These are phyloP conservation scores for Diaporthe humulicola DNA, from an alignment of 2,329 filamentous ascomycete species.

Conservation along the genomic window DNA sequence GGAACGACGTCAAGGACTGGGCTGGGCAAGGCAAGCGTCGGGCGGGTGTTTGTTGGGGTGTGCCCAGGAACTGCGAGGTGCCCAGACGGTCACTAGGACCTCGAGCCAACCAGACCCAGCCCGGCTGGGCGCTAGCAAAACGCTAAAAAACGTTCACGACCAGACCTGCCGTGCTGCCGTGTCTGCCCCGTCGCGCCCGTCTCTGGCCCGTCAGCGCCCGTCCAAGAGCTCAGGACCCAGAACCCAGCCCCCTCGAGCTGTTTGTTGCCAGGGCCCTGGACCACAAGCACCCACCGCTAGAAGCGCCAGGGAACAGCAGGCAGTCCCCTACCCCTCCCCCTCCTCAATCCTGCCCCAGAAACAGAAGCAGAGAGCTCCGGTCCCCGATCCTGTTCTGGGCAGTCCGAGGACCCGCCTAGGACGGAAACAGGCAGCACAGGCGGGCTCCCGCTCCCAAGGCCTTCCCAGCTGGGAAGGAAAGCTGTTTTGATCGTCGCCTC, in stretches of 20 bases:
- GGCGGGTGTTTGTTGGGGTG: constrained; percentile 14
- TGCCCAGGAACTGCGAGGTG: constrained; percentile 11
- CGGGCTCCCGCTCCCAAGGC: constrained; percentile 16
- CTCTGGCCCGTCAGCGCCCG: constrained; percentile 4
- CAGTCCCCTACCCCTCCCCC: neutral
- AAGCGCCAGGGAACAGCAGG: constrained; percentile 3
- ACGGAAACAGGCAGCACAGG: constrained; percentile 6
- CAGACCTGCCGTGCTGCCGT: constrained; percentile 11
- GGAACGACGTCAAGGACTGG: constrained; percentile 26
- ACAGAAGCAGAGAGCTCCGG: constrained; percentile 18
- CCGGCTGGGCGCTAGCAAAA: neutral
- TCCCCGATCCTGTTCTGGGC: constrained; percentile 4
- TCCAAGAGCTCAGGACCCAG: neutral
- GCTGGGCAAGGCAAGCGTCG: neutral
- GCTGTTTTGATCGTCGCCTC: constrained; percentile 16
- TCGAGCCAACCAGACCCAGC: constrained; percentile 4
- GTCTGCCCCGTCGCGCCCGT: neutral
- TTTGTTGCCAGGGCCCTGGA: neutral
- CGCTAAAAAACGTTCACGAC: neutral
- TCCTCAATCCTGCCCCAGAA: constrained; percentile 18
- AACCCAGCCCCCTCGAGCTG: constrained; percentile 3
- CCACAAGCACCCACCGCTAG: constrained; percentile 12
- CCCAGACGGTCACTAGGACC: constrained; percentile 8
- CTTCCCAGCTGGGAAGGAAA: constrained; percentile 17
- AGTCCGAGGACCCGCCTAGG: constrained; percentile 29